phyloP scores from a whole-genome alignment of 208 protist species.

The Strigomonas galati region DNA sequence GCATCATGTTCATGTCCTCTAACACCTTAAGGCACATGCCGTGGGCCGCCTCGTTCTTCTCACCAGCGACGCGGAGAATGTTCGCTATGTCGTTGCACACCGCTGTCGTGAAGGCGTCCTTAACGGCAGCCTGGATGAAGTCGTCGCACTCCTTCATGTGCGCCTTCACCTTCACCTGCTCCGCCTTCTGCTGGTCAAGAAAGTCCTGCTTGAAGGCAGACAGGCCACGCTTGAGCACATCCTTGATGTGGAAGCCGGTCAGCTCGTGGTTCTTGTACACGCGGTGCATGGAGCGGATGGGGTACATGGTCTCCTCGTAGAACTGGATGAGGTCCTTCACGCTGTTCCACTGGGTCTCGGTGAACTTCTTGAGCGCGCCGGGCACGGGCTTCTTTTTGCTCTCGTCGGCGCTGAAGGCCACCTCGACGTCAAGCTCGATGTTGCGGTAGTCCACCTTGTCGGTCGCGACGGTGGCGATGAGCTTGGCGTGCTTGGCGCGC shows the following conservation, averaged over 20 bases:
- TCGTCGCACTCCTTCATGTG: constrained; percentile 67
- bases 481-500: constrained; percentile 46
- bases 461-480: constrained; percentile 49
- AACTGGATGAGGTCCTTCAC: constrained; percentile 50
- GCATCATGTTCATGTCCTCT: constrained; percentile 86
- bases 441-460: constrained; percentile 51
- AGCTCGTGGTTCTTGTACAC: constrained; percentile 65
- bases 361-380: constrained; percentile 67
- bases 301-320: constrained; percentile 86
- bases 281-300: constrained; percentile 48
- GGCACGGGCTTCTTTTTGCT: constrained; percentile 34
- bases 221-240: constrained; percentile 84
- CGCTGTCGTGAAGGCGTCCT: constrained; percentile 60
- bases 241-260: constrained; percentile 82
- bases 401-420: constrained; percentile 21
- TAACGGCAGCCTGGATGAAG: constrained; percentile 46
- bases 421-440: constrained; percentile 57
- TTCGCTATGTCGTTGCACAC: constrained; percentile 88
- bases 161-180: constrained; percentile 58
- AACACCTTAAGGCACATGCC: constrained; percentile 72
- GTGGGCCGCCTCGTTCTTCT: constrained; percentile 65
- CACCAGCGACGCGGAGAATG: constrained; percentile 79
- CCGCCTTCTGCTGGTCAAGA: constrained; percentile 75
- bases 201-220: constrained; percentile 87
- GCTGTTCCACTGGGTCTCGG: constrained; percentile 56